Evolutionary conservation across 192 early-diverging fungal species (phyloP), one percentile per base, ranked within the genome.

Genomic region (Pilaira anomala): DNA sequence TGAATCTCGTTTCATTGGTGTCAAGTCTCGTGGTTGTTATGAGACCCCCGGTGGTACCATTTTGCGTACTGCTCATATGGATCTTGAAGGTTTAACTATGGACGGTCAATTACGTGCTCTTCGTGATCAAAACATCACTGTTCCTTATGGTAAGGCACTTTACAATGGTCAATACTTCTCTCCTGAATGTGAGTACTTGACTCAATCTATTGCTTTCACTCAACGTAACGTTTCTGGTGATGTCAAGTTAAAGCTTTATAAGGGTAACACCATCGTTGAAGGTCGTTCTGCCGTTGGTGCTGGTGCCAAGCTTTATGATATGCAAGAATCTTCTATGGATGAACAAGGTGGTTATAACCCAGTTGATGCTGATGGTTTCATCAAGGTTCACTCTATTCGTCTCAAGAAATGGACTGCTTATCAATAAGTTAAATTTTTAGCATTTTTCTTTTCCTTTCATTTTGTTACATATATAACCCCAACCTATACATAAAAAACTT

Each of bases 11-110:
- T 98, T 96, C 78, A 95, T 98, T 67, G 95, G 95, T 59, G 93
- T 98, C 84, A 98, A 97, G 85, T 95, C 93, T 56, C 93, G 95
- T 41, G 95, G 96, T 72, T 98, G 97, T 82, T 98, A 98, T 88
- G 97, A 98, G 76, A 97, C 97, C 45, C 97, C 97, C 54, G 97
- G 91, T 21, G 97, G 95, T 58, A 98, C 97, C 19, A 90, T 98
- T 54, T 82, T 98, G 60, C 91, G 93, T 72, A 88, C 89, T 48
- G 94, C 94, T 2, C 95, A 98, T 80, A 87, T 93, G 50, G 97
- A 98, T 73, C 77, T 98, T 30, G 97, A 98, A 80, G 95, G 95
- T 45, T 78, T 98, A 56, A 89, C 88, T 29, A 79, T 98, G 60
- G 97, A 98, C 77, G 91, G 97, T 68, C 94, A 97, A 77, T 87